Base-by-base conservation (phyloP, 768 basidiomycete species). In the Termitomyces sp. region DNA sequence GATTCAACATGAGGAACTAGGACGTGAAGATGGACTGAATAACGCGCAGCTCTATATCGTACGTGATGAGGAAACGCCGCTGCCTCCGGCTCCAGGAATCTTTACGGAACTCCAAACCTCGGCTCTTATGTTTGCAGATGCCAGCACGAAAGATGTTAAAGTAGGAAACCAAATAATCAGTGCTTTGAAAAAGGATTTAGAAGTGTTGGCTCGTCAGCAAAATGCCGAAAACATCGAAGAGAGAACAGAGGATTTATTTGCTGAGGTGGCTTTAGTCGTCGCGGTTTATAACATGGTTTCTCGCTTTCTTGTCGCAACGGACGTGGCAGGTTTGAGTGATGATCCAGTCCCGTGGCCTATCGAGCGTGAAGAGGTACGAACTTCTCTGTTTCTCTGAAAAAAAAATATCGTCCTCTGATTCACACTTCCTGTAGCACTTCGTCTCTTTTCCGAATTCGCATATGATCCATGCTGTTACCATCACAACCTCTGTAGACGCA, bases 281-380 rank as follows among this genome's bases (percentile, higher is more conserved):
- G 80, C 80, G 5, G 70, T 74, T 0, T 88, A 88, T 68, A 87
- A 87, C 70, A 83, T 87, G 81, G 85, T 88, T 7, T 86, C 84
- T 20, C 75, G 86, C n/a, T 80, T 87, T 61, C 72, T 88, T 31
- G 71, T 85, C 13, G 76, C 84, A 0, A 74, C 82, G 13, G 85
- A 88, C 61, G 81, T 88, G 1, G 81, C 76, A 52, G 84, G 85
- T 9, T 68, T 76, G 60, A 74, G 77, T 0, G 76, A 80, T 44
- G 65, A 69, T 20, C 63, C 67, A 13, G 77, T 81, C 5, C 78
- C 81, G 9, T 83, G 80, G 80, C 80, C 80, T 2, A 59, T 79
- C 26, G 74, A 80, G 26, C 71, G 70, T 44, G 69, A 72, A 56
- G 79, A 80, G 69, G 79, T 78, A 58, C 57, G 63, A 42, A 18